phyloP scores from a whole-genome alignment of 257 asterid species.

The Jacaranda copaia region DNA sequence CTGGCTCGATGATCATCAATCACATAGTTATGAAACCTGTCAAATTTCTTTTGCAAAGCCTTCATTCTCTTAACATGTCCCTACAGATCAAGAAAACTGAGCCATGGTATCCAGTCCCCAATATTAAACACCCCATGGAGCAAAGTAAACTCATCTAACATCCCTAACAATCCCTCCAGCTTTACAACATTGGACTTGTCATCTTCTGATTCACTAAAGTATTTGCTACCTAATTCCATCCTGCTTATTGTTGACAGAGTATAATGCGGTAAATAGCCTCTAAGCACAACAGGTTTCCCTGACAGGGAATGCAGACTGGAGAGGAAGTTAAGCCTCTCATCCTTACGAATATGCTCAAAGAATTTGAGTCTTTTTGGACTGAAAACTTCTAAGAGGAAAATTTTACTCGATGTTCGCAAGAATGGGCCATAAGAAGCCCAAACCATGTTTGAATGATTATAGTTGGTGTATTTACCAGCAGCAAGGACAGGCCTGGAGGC shows the following conservation, averaged over 20 bases:
- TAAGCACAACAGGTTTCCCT: slow-evolving; percentile 37
- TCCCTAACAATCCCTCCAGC: slow-evolving; percentile 31
- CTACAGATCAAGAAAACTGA: slow-evolving; percentile 39
- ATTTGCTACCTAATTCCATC: slow-evolving; percentile 40
- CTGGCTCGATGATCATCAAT: slow-evolving; percentile 38
- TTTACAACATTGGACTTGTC: slow-evolving; percentile 6
- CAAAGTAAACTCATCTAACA: slow-evolving; percentile 51
- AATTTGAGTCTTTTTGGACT: slow-evolving; percentile 30
- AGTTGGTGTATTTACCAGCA: too few species aligned
- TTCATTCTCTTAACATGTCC: slow-evolving; percentile 50
- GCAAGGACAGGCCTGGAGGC: too few species aligned
- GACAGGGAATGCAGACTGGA: slow-evolving; percentile 25
- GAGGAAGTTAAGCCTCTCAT: slow-evolving; percentile 36
- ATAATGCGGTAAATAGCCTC: slow-evolving; percentile 21
- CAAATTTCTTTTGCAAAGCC: slow-evolving; percentile 33
- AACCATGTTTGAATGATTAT: too few species aligned
- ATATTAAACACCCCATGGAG: slow-evolving; percentile 46
- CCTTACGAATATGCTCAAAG: slow-evolving; percentile 34
- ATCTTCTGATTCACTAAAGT: slow-evolving; percentile 23
- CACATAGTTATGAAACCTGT: slow-evolving; percentile 41
- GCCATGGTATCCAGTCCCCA: slow-evolving; percentile 60
- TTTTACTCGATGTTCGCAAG: slow-evolving; percentile 38
- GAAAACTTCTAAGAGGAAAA: slow-evolving; percentile 31
- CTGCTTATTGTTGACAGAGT: slow-evolving; percentile 31
- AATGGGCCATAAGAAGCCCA: too few species aligned